phyloP scores from a whole-genome alignment of 441 rosid species.

The Bocquillonia castaneifolia region DNA sequence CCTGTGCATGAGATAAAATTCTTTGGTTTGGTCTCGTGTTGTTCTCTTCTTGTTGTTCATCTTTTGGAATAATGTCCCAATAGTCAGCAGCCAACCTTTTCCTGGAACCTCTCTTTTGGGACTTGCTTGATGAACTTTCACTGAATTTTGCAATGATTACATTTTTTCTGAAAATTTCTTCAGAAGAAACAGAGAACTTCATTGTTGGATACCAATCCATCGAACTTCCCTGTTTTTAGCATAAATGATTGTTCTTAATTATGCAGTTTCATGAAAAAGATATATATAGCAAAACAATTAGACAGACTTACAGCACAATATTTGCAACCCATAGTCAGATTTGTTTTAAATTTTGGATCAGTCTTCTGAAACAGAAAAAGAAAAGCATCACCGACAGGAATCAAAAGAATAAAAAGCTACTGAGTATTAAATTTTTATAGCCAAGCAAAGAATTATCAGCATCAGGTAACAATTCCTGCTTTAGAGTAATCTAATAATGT shows the following conservation, averaged over 20 bases:
- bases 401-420: not conserved
- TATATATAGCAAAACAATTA: slow-evolving; percentile 16
- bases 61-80: slow-evolving; percentile 71
- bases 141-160: slow-evolving; percentile 60
- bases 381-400: slow-evolving; percentile 14
- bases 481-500: slow-evolving; percentile 1
- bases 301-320: slow-evolving; percentile 68
- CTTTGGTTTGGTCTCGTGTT: slow-evolving; percentile 45
- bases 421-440: not conserved
- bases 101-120: slow-evolving; percentile 32
- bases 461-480: not conserved
- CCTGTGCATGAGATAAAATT: slow-evolving; percentile 79
- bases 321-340: slow-evolving; percentile 50
- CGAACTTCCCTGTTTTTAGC: slow-evolving; percentile 42
- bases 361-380: slow-evolving; percentile 35
- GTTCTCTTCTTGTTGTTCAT: slow-evolving; percentile 53
- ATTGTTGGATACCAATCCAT: slow-evolving; percentile 61
- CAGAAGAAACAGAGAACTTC: slow-evolving; percentile 67
- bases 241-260: slow-evolving; percentile 23
- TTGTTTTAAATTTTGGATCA: slow-evolving; percentile 29
- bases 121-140: slow-evolving; percentile 36
- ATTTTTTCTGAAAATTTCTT: slow-evolving; percentile 53
- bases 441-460: not conserved
- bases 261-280: slow-evolving; percentile 11
- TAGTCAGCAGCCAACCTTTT: slow-evolving; percentile 56